Evolutionary conservation across 805 yeast genomes (phyloP), one percentile per base, ranked within the genome.

Genomic region (Nakazawaea anatomiae): DNA sequence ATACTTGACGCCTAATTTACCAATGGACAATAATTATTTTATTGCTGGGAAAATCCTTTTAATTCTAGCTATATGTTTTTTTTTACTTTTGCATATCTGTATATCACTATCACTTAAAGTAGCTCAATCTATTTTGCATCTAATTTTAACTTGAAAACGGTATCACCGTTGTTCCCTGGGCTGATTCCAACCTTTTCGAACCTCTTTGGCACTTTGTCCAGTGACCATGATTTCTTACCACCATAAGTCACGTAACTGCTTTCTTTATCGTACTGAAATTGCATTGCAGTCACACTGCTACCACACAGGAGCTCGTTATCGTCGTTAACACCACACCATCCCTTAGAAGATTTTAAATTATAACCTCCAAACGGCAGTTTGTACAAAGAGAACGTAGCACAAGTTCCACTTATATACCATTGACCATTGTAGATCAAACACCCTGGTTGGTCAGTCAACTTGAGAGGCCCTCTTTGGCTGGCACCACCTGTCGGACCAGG

Each of bases 401-500:
- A 92, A 0, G 94, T 80, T 1, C 97, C 97, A 14, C 75, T 73
- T 4, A 76, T 63, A 68, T 85, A 88, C 94, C 96, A 91, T 57
- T 81, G 77, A 4, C 99, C 99, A 60, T 80, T 87, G 54, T 87
- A 80, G 60, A 91, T 92, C 52, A 92, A 69, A 67, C 96, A 89
- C 8, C 96, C 96, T 4, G 66, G 55, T 52, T 83, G 77, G 41
- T 69, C 77, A 18, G 74, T 62, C 11, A 81, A 67, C 48, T 70
- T 74, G 44, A 87, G 60, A 58, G 65, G 72, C 1, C 89, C 90
- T 45, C 62, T 54, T 1, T 12, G 10, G 2, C 57, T 50, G 25
- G 61, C 59, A 35, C 63, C 60, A 14, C 73, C 76, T 0, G 71
- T 61, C 14, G 71, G 68, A 6, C 52, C 51, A 9, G 68, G 62